Evolutionary conservation across 208 protist genomes (phyloP), one percentile per base, ranked within the genome.

Genomic region (Blechomonas ayalai): DNA sequence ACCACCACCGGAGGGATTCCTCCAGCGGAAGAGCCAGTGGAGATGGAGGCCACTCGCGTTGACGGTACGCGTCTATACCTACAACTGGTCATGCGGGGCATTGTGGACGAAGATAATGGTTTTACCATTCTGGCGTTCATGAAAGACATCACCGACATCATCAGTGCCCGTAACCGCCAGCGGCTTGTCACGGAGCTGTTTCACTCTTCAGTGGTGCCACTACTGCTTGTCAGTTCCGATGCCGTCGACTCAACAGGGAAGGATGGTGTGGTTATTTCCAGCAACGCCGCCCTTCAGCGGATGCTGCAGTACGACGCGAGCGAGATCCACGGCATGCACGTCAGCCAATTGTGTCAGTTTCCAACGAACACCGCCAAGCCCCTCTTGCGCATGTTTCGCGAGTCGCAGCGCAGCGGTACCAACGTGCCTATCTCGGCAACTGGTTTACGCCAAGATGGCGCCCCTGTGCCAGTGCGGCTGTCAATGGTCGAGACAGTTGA

Each of bases 111-210:
- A 4, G 52, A 55, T 8, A 47, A 10, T 9, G 7, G 15, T 15
- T 12, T 35, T 8, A 40, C 41, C 26, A 52, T 34, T 22, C 53
- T 40, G 15, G 42, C 10, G 5, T 52, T 34, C 51, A 49, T 64
- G 26, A 36, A 38, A 16, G 48, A 64, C 16, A 57, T 59, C 16
- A 46, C 10, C 18, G 35, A 26, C 10, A 3, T 33, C 9, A n/a
- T 34, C 22, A 8, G 25, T 4, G 37, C 24, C 19, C 49, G 37
- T 6, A 46, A 44, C 19, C 37, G 19, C n/a, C 49, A 27, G 9
- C 31, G 24, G 15, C 37, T 55, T 12, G 6, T 55, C 23, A 6
- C n/a, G n/a, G n/a, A n/a, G n/a, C n/a, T n/a, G n/a, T n/a, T n/a
- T n/a, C n/a, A n/a, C n/a, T n/a, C n/a, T n/a, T n/a, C n/a, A n/a